These are phyloP conservation scores for Pseudocercospora ulei DNA, from an alignment of 2,329 filamentous ascomycete genomes.

Conservation along the genomic window DNA sequence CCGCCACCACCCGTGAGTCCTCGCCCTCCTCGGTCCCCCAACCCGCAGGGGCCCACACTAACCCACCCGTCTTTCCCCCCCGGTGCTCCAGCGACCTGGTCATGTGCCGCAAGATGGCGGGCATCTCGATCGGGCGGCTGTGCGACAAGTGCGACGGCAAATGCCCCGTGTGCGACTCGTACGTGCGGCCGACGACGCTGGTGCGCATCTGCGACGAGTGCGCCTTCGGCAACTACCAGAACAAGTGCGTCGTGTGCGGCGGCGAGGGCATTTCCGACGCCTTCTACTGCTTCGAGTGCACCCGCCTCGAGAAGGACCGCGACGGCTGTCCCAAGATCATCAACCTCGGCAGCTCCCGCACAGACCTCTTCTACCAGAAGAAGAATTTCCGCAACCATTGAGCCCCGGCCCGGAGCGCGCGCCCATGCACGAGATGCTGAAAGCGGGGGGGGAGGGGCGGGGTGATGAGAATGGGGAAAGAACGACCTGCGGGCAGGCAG, in stretches of 20 bases:
- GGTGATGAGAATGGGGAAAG: no score
- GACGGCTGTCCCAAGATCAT: constrained; percentile 99
- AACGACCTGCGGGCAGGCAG: no score
- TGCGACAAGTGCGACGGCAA: constrained; percentile 99
- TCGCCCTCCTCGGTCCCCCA: constrained; percentile 19
- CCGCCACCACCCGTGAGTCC: constrained; percentile 76
- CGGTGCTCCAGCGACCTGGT: constrained; percentile 71
- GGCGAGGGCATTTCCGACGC: constrained; percentile 96
- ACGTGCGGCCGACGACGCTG: constrained; percentile 93
- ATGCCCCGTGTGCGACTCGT: constrained; percentile 97
- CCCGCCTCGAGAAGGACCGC: constrained; percentile 86
- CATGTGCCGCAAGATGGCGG: constrained; percentile 98
- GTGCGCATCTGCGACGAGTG: constrained; percentile 99
- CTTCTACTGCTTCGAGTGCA: constrained; percentile 99
- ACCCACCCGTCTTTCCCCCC: no score
- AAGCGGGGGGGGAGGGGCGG: no score
- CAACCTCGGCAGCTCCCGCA: constrained; percentile 88
- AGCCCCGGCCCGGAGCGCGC: no score
- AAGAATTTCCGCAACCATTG: constrained; percentile 58
- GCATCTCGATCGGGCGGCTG: constrained; percentile 94
- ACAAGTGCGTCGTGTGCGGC: constrained; percentile 98
- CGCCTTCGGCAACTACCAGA: constrained; percentile 99
- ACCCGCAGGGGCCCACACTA: constrained; percentile 20
- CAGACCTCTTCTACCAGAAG: constrained; percentile 75
- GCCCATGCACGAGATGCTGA: no score